Conservation (phyloP, 768 basidiomycete genomes). For the Mycena venus region DNA sequence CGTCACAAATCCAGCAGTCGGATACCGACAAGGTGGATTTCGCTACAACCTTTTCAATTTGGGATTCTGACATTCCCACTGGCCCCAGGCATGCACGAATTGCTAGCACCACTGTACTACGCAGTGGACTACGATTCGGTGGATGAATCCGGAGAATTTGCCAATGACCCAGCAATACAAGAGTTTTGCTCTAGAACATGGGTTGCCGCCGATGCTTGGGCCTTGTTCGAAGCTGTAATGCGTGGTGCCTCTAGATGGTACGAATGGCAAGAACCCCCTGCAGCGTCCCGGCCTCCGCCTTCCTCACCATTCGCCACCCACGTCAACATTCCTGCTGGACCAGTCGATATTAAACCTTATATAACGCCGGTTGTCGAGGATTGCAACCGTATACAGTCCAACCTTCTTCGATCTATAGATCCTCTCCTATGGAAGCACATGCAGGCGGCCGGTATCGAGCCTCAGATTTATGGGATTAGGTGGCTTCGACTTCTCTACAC, state of each 20-base stretch:
- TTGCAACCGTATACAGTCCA: constrained; percentile 85
- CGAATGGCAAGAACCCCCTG: constrained; percentile 70
- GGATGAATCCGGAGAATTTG: constrained; percentile 44
- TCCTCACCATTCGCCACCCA: constrained; percentile 57
- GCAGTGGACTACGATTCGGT: constrained; percentile 89
- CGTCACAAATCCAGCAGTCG: constrained; percentile 81
- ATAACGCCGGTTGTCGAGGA: constrained; percentile 88
- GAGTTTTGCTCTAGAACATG: constrained; percentile 77
- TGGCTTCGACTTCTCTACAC: constrained; percentile 96
- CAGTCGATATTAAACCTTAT: constrained; percentile 71
- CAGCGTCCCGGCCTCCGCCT: constrained; percentile 21
- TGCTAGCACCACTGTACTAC: constrained; percentile 90
- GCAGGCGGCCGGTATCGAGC: constrained; percentile 88
- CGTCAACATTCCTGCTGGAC: constrained; percentile 60
- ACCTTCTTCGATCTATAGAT: constrained; percentile 81
- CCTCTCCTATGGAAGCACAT: constrained; percentile 82
- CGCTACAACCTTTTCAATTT: neutral
- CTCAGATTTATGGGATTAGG: constrained; percentile 97
- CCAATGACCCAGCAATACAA: constrained; percentile 53
- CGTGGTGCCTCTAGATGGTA: constrained; percentile 82
- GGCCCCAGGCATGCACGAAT: constrained; percentile 91
- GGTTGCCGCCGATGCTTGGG: constrained; percentile 91
- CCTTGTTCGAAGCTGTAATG: constrained; percentile 88
- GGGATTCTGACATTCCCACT: constrained; percentile 11
- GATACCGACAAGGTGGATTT: constrained; percentile 84